Conservation (phyloP, 257 asterid species). For the Jaltomata sinuosa region DNA sequence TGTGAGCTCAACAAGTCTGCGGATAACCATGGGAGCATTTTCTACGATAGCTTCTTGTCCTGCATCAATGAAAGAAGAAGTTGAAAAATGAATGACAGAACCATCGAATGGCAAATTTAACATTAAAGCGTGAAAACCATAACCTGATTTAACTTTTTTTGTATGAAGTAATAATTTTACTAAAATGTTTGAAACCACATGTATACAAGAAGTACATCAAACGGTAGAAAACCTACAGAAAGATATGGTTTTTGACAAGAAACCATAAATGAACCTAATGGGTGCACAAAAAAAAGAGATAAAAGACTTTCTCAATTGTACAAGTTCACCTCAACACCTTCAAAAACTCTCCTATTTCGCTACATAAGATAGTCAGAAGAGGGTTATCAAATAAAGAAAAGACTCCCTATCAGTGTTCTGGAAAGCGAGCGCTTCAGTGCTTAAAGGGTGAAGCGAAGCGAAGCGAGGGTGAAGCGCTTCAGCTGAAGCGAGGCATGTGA, state of each 20-base stretch:
- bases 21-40: constrained; percentile 46
- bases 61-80: constrained; percentile 16
- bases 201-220: background rate
- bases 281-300: background rate
- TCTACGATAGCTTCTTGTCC: constrained; percentile 65
- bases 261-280: background rate
- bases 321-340: background rate
- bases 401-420: no score
- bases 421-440: no score
- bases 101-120: background rate
- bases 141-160: background rate
- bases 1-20: constrained; percentile 48
- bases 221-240: background rate
- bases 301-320: background rate
- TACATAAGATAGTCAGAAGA: background rate
- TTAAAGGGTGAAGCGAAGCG: no score
- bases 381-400: background rate
- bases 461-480: no score
- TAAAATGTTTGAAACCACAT: background rate
- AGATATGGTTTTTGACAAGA: background rate
- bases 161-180: background rate
- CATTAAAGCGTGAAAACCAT: background rate
- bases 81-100: background rate
- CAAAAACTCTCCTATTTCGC: background rate
- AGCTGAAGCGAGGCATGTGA: no score